Base-by-base conservation (phyloP, 2,329 filamentous ascomycete species). In the Akanthomyces lecanii region DNA sequence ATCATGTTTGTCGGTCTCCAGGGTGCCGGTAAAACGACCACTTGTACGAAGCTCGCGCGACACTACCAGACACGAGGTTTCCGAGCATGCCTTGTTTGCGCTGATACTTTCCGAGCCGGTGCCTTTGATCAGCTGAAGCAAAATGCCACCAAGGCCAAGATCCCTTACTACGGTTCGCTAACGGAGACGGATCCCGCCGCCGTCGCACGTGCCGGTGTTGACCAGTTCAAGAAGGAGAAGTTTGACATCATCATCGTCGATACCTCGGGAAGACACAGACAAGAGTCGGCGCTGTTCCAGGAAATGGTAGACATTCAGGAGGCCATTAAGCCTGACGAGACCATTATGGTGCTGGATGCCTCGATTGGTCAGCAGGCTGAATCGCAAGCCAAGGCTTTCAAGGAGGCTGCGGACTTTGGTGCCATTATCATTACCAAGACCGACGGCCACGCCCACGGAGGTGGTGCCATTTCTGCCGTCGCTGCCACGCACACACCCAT, bases 1-100 rank as follows among this genome's bases (percentile, higher is more conserved):
- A 97, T 99, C 77, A 99, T 99, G 95, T 98, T 99, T 75, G 95
- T 99, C 66, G 95, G 95, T 79, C 83, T 99, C 55, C 95, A 99
- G 77, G 95, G 95, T 81, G 92, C 94, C 5, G 95, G 95, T 76
- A 99, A 99, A 78, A 99, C 95, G 28, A 99, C 95, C 1, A 96
- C 94, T 14, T 98, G 95, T 83, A 99, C 95, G 47, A 99, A 99
- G 78, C 82, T 99, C 66, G 95, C 95, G 21, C 82, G 93, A 64
- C 94, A 96, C 82, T 99, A 99, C 77, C 91, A 96, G 75, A 92
- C 91, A 11, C 83, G 95, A 66, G 95, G 95, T 0, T 96, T 98
- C 83, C 92, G 91, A 76, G 86, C 92, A 8, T 97, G 94, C 68
- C 81, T 99, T 62, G 95, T 99, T 40, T 99, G 95, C 79, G 95